Conservation (phyloP, 2,329 filamentous ascomycete genomes). For the Aureobasidium leucospermi region DNA sequence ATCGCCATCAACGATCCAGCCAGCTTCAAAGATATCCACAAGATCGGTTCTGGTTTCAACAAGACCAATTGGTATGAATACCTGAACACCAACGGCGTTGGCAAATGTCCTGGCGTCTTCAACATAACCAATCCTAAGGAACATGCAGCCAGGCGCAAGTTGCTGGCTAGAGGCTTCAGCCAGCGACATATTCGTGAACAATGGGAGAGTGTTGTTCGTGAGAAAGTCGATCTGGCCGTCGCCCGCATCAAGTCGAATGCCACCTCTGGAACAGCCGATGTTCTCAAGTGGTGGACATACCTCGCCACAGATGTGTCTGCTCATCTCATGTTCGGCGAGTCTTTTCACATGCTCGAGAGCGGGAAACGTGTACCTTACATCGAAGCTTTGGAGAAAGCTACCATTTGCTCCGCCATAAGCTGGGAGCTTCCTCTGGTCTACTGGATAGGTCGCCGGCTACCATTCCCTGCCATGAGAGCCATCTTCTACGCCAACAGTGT, state of each 20-base stretch:
- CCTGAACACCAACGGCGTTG: conserved; percentile 13
- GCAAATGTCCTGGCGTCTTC: conserved; percentile 27
- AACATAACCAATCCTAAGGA: conserved; percentile 29
- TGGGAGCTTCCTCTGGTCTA: conserved; percentile 23
- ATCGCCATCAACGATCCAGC: conserved; percentile 23
- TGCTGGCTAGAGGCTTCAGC: conserved; percentile 32
- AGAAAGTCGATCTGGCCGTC: conserved; percentile 29
- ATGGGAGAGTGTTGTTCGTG: conserved; percentile 31
- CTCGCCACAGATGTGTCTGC: conserved; percentile 34
- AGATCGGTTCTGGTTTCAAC: conserved; percentile 21
- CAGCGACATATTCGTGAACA: conserved; percentile 28
- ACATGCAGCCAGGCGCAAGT: conserved; percentile 30
- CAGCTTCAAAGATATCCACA: conserved; percentile 26
- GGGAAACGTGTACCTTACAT: conserved; percentile 23
- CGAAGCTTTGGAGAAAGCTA: not conserved
- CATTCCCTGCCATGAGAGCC: conserved; percentile 11
- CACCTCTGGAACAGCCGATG: conserved; percentile 28
- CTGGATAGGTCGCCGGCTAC: conserved; percentile 15
- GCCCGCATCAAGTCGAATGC: conserved; percentile 25
- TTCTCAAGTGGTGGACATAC: conserved; percentile 35
- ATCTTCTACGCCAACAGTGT: conserved; percentile 16
- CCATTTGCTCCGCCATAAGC: conserved; percentile 18
- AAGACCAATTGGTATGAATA: conserved; percentile 26
- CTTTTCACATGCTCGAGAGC: conserved; percentile 32
- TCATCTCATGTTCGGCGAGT: conserved; percentile 33